Evolutionary conservation across 2,329 filamentous ascomycete genomes (phyloP), one percentile per base, ranked within the genome.

Genomic region (Alternaria postmessia): DNA sequence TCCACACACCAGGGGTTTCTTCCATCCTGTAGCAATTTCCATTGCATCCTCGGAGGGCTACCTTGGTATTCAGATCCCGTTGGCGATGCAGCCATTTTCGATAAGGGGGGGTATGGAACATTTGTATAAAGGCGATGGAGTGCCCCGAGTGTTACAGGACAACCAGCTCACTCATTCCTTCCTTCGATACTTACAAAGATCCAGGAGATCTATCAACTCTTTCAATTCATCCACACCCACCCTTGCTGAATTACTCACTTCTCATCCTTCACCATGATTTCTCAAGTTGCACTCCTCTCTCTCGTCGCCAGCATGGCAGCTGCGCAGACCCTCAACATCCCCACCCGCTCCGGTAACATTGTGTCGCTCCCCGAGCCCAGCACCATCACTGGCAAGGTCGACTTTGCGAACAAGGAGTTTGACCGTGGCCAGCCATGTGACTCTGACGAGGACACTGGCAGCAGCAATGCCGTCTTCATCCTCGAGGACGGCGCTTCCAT

Each of bases 401-500:
- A 71, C 54, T 62, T 58, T 7, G 66, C 59, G 7, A 70, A 71
- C 59, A 62, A 57, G 47, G 69, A 71, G 54, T 71, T 68, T 26
- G 66, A 69, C 44, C 67, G 69, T 56, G 69, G 69, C 8, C 64
- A 60, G 1, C 48, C 57, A 6, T 71, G 69, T 52, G 63, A 71
- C 54, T 66, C 69, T 12, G 69, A 71, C 38, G 54, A 57, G 9
- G 69, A 71, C 39, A 71, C 68, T 47, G 68, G 68, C 20, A 69
- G 66, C 34, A 46, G 55, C 30, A 70, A 82, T 43, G 81, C 84
- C 42, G 83, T 86, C 63, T 86, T 85, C 77, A 76, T 84, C 58
- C 79, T 86, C 34, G 73, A 82, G 64, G 72, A 80, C 32, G 84
- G 84, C 16, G 84, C 82, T 8, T 81, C 79, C 26, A 74, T 86